These are phyloP conservation scores for Wickerhamomyces xylosicus DNA, from an alignment of 805 yeast species.

Conservation along the genomic window DNA sequence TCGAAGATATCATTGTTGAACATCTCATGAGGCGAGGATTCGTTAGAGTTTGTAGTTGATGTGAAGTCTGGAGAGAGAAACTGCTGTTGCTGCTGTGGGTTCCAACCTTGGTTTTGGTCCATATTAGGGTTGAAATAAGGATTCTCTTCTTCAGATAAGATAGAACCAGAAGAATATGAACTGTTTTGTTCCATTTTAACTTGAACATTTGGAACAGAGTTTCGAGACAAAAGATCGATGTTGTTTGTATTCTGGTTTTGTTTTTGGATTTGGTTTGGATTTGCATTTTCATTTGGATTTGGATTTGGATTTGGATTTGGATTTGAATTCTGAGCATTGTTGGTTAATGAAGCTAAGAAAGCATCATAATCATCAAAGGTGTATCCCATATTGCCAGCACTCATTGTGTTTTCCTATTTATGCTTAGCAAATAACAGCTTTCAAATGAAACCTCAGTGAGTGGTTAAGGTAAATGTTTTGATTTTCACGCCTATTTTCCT, in stretches of 20 bases:
- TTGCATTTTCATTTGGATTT: conserved; percentile 8
- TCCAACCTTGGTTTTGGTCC: background rate
- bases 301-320: conserved; percentile 3
- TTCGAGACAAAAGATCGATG: background rate
- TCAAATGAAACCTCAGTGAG: too few relatives aligned
- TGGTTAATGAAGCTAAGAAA: conserved; percentile 18
- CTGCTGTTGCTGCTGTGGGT: conserved; percentile 1
- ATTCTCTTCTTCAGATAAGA: background rate
- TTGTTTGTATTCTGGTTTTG: conserved; percentile 1
- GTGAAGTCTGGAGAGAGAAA: conserved; percentile 10
- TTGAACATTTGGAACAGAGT: background rate
- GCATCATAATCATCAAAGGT: conserved; percentile 23
- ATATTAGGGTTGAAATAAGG: conserved; percentile 1
- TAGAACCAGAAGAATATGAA: background rate
- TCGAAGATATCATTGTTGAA: background rate
- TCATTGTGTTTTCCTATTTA: too few relatives aligned
- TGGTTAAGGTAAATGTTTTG: background rate
- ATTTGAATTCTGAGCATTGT: conserved; percentile 1
- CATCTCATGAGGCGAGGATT: conserved; percentile 7
- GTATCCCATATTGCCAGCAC: conserved; percentile 14
- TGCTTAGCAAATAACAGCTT: too few relatives aligned
- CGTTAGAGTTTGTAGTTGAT: conserved; percentile 6
- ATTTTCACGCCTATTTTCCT: too few relatives aligned
- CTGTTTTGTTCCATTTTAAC: background rate
- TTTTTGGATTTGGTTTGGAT: too few relatives aligned